These are phyloP conservation scores for Cyclotella distinguenda DNA, from an alignment of 108 stramenopile species.

Conservation along the genomic window DNA sequence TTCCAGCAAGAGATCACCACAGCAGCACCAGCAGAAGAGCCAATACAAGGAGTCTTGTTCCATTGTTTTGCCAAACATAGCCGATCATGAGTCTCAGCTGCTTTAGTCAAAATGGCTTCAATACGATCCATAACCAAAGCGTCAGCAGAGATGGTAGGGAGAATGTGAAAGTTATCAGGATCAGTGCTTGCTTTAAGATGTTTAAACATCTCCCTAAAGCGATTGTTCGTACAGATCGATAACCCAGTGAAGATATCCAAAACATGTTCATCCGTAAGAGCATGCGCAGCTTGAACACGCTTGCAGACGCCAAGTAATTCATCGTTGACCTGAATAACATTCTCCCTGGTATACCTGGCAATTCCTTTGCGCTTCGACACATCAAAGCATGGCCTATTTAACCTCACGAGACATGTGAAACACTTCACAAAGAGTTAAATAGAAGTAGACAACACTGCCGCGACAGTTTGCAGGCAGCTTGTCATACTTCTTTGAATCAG, in stretches of 20 bases:
- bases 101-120: not conserved
- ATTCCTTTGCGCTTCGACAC: not conserved
- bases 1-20: not conserved
- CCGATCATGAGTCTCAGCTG: not conserved
- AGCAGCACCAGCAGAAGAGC: not conserved
- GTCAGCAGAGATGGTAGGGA: not conserved
- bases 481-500: constrained; percentile 1
- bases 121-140: not conserved
- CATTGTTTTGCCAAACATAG: not conserved
- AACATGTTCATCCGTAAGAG: constrained; percentile 6
- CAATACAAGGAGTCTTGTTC: not conserved
- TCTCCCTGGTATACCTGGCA: not conserved
- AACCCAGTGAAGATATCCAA: constrained; percentile 1
- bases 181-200: not conserved
- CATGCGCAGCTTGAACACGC: constrained; percentile 3
- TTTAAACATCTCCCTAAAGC: not conserved
- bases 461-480: not conserved
- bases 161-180: too few species aligned
- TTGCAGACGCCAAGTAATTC: constrained; percentile 7
- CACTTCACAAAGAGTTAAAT: not conserved
- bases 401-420: constrained; percentile 1
- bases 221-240: constrained; percentile 3
- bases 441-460: not conserved
- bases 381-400: not conserved
- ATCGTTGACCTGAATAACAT: not conserved